Conservation (phyloP, 2,329 filamentous ascomycete species). For the Sporothrix humicola region DNA sequence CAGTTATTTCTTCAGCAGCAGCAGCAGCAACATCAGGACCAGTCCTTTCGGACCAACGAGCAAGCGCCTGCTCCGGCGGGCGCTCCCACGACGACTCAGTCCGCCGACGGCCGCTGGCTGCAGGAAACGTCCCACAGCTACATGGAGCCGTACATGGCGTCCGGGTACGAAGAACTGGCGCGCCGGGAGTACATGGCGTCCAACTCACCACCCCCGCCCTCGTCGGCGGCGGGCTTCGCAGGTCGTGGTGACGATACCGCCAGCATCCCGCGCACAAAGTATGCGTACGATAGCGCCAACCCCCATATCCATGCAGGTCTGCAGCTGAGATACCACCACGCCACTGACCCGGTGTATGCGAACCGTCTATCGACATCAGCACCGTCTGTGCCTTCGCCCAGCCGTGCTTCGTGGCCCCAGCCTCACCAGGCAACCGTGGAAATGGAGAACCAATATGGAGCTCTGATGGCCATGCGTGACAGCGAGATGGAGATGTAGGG, state of each 20-base stretch:
- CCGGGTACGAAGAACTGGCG: slow-evolving; percentile 76
- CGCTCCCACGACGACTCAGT: slow-evolving; percentile 52
- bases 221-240: slow-evolving; percentile 41
- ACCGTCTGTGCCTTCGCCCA: slow-evolving; percentile 36
- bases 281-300: slow-evolving; percentile 12
- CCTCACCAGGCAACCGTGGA: slow-evolving; percentile 64
- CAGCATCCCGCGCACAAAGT: slow-evolving; percentile 25
- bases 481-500: slow-evolving; percentile 36
- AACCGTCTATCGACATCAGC: slow-evolving; percentile 39
- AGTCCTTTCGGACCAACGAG: slow-evolving; percentile 1
- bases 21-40: neutral
- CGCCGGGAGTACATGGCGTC: slow-evolving; percentile 63
- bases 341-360: slow-evolving; percentile 73
- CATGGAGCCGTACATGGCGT: slow-evolving; percentile 82
- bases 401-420: slow-evolving; percentile 50
- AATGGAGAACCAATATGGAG: slow-evolving; percentile 73
- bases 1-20: slow-evolving; percentile 6
- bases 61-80: neutral
- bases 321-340: slow-evolving; percentile 54
- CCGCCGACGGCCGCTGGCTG: slow-evolving; percentile 60
- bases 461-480: slow-evolving; percentile 48
- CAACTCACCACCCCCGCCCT: slow-evolving; percentile 40
- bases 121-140: slow-evolving; percentile 47
- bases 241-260: slow-evolving; percentile 16
- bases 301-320: neutral